These are phyloP conservation scores for Podila minutissima DNA, from an alignment of 192 early-diverging fungal species.

Conservation along the genomic window DNA sequence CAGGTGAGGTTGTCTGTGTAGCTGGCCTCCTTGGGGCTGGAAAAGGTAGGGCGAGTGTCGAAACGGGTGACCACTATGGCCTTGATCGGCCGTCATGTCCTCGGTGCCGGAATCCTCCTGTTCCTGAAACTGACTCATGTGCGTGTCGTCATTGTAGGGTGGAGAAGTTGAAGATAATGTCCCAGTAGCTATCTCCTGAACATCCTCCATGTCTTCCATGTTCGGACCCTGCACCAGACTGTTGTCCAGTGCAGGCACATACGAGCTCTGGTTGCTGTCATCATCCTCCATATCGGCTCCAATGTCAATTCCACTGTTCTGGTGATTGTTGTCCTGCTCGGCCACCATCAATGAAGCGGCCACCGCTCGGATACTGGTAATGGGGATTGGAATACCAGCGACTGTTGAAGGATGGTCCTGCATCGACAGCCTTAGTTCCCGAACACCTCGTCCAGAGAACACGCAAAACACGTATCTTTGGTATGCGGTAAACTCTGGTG, in stretches of 20 bases:
- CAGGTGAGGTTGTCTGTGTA: neutral
- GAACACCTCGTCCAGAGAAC: slow-evolving; percentile 65
- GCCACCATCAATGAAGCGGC: slow-evolving; percentile 1
- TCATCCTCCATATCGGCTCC: neutral
- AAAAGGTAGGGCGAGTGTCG: no score
- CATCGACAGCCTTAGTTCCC: slow-evolving; percentile 55
- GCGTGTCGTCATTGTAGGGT: no score
- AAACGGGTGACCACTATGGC: no score
- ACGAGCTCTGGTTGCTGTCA: neutral
- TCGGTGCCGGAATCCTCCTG: no score
- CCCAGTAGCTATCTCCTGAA: neutral
- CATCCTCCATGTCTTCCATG: slow-evolving; percentile 13
- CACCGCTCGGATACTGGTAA: slow-evolving; percentile 13
- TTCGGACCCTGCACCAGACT: slow-evolving; percentile 8
- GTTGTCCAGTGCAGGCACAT: neutral
- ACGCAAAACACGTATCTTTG: slow-evolving; percentile 70
- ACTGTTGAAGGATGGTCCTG: slow-evolving; percentile 13
- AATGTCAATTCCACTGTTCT: neutral
- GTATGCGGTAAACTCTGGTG: slow-evolving; percentile 60
- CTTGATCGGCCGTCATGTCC: no score
- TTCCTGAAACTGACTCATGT: no score
- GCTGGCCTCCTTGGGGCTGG: no score
- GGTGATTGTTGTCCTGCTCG: neutral
- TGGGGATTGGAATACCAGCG: neutral
- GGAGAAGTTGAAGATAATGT: no score